Base-by-base conservation (phyloP, 2,329 filamentous ascomycete species). In the Pezicula neosporulosa region DNA sequence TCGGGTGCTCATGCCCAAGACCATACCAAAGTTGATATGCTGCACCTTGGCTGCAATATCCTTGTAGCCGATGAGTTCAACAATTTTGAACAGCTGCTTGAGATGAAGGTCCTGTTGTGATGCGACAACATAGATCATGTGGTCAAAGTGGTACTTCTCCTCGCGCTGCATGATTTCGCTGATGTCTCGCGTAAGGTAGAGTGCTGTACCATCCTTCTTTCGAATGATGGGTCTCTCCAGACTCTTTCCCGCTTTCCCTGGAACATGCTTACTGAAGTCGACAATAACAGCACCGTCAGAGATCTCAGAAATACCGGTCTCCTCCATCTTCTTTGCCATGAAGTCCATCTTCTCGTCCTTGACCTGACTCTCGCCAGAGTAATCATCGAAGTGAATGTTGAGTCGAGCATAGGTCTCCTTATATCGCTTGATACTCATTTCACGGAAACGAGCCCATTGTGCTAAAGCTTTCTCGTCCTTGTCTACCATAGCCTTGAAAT, bases 81-180 rank as follows among this genome's bases (percentile, higher is more conserved):
- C 75, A 35, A 90, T 88, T 73, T 89, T 89, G 76, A 89, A 88
- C 15, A 91, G 74, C 66, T 90, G 86, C 62, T 82, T 82, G 49
- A 90, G 76, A 64, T 91, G 87, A 12, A 87, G 74, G 60, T 88
- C 86, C 62, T 91, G 87, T 56, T 85, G 81, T 19, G 80, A 83
- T 1, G 86, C 86, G 28, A 90, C 82, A 9, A 91, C 87, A 62
- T 90, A 91, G 55, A 90, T 86, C 86, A 91, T 89, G 66, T 89
- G 82, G 70, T 91, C 86, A 60, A 89, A 90, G 10, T 82, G 67
- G 70, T 83, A 82, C 62, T 79, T 77, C 19, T 84, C 75, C 44
- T 81, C 72, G 50, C 88, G 81, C 62, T 83, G 80, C 48, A 90
- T 70, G 27, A 89, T 79, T 63, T 90, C 86, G 59, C 84, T 87